Conservation (phyloP, 2,329 filamentous ascomycete species). For the Bisporella sp. region DNA sequence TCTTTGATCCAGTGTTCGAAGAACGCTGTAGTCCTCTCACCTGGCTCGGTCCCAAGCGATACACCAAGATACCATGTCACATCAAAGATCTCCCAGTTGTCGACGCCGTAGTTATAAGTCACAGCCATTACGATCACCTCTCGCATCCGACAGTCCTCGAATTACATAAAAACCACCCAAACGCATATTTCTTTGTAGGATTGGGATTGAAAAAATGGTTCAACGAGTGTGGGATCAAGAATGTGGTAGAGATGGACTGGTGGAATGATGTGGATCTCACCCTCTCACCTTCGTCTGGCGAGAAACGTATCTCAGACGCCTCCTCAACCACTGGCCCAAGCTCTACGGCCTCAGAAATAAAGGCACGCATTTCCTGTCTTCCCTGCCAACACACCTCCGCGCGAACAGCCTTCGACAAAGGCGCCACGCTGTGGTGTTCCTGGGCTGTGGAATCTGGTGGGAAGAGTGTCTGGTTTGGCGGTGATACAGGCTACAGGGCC, state of each 20-base stretch:
- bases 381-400: conserved; percentile 80
- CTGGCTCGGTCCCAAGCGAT: conserved; percentile 67
- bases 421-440: conserved; percentile 77
- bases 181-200: conserved; percentile 83
- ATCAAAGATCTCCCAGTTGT: conserved; percentile 71
- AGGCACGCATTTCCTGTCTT: conserved; percentile 67
- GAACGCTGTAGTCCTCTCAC: conserved; percentile 74
- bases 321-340: conserved; percentile 9
- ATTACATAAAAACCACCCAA: conserved; percentile 63
- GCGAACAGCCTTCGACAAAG: conserved; percentile 57
- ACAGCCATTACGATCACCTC: conserved; percentile 85
- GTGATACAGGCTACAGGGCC: conserved; percentile 83
- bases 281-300: conserved; percentile 38
- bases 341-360: conserved; percentile 42
- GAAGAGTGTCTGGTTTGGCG: conserved; percentile 79
- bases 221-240: conserved; percentile 56
- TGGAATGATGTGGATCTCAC: conserved; percentile 79
- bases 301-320: conserved; percentile 19
- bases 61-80: conserved; percentile 68
- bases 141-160: conserved; percentile 69
- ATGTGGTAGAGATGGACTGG: conserved; percentile 90
- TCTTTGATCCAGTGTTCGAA: conserved; percentile 93
- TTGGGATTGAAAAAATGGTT: conserved; percentile 84
- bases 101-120: conserved; percentile 49
- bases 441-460: conserved; percentile 72